Conservation (phyloP, 2,329 filamentous ascomycete species). For the Talaromyces islandicus region DNA sequence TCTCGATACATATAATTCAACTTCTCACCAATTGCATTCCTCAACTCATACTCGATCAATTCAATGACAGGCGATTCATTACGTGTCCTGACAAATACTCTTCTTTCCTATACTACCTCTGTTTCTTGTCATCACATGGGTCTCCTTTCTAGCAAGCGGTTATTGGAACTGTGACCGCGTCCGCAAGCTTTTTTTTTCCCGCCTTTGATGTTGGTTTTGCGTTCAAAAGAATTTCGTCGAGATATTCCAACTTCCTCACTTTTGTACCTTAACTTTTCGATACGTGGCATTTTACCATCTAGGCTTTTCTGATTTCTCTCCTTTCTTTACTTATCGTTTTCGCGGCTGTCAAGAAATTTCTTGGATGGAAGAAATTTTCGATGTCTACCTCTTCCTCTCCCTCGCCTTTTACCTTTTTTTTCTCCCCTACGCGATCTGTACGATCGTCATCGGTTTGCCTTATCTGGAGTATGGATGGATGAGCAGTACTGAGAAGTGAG, state of each 20-base stretch:
- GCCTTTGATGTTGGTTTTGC: slow-evolving; percentile 5
- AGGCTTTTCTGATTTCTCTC: background rate
- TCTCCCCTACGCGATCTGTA: background rate
- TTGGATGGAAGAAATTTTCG: background rate
- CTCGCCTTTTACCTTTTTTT: background rate
- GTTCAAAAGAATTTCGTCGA: background rate
- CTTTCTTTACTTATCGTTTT: background rate
- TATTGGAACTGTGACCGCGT: slow-evolving; percentile 7
- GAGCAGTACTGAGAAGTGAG: background rate
- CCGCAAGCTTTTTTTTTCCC: slow-evolving; percentile 4
- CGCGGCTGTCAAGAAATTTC: background rate
- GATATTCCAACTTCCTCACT: background rate
- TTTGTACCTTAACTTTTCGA: background rate
- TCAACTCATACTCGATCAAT: slow-evolving; percentile 2
- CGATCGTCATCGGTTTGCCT: background rate
- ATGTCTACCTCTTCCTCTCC: background rate
- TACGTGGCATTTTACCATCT: background rate
- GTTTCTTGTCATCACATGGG: background rate
- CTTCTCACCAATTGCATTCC: slow-evolving; percentile 5
- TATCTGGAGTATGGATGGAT: background rate
- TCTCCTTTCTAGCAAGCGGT: slow-evolving; percentile 8
- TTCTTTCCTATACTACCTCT: background rate
- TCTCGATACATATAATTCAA: slow-evolving; percentile 1
- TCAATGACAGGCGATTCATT: background rate
- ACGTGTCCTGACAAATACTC: background rate